phyloP scores from a whole-genome alignment of 1,284 basidiomycete species.

The Moesziomyces globuligerus region DNA sequence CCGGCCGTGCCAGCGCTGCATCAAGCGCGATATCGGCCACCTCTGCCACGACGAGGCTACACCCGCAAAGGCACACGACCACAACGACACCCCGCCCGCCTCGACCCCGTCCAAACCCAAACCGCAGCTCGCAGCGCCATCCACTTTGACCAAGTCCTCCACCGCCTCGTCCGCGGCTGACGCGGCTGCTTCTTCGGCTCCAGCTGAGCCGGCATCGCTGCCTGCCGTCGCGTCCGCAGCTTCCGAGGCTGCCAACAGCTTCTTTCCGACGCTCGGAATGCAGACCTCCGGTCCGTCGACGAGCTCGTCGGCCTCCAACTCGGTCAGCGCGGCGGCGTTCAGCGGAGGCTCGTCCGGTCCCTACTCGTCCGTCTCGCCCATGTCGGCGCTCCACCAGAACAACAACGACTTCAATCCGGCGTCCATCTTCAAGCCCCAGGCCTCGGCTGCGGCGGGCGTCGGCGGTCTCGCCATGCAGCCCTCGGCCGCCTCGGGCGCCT shows the following conservation, averaged over 20 bases:
- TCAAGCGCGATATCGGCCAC: constrained; percentile 70
- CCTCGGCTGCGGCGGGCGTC: neutral
- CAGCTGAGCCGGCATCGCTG: neutral
- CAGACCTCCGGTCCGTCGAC: neutral
- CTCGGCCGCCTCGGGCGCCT: constrained; percentile 2
- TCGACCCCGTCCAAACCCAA: constrained; percentile 4
- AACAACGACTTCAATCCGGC: constrained; percentile 17
- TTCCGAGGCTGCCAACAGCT: constrained; percentile 10
- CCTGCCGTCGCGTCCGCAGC: neutral
- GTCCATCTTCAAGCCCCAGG: constrained; percentile 39
- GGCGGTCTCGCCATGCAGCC: constrained; percentile 16
- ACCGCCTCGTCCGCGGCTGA: neutral
- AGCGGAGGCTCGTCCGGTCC: constrained; percentile 23
- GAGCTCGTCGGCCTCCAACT: neutral
- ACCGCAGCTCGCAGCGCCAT: constrained; percentile 7
- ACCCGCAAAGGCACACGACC: constrained; percentile 24
- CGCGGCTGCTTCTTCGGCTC: neutral
- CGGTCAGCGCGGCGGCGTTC: constrained; percentile 6
- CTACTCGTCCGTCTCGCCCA: constrained; percentile 32
- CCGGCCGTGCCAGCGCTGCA: constrained; percentile 68
- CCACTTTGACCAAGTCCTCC: constrained; percentile 8
- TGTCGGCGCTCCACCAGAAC: constrained; percentile 30
- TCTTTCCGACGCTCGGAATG: constrained; percentile 28
- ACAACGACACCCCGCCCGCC: neutral
- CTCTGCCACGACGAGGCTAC: constrained; percentile 61